Evolutionary conservation across 495 filamentous ascomycete genomes (phyloP), one percentile per base, ranked within the genome.

Genomic region (Ramalina intermedia): DNA sequence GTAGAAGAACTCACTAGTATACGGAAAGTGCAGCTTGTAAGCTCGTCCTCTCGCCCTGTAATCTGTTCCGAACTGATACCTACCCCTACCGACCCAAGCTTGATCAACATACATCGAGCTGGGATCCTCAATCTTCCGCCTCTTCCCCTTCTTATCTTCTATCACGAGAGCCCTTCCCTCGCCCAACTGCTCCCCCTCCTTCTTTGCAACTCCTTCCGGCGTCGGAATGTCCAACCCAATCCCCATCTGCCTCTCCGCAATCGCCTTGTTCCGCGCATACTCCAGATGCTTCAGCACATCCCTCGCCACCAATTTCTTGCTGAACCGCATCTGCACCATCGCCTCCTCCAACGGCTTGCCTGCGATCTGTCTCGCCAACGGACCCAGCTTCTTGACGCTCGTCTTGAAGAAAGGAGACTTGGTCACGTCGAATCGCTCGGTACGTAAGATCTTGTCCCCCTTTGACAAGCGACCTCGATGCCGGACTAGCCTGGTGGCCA

Each of bases 341-440:
- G 91, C 91, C 27, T 98, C 90, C 38, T 85, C 86, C 56, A 98
- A 70, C 24, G 79, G 81, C 79, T 95, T 96, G 37, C 91, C 91
- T 1, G 75, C 69, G 58, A 98, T 91, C 69, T 96, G 91, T 26
- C 79, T 74, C 33, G 88, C 84, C 47, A 98, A 64, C 16, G 79
- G 74, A 4, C 78, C 79, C 43, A 98, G 73, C 71, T 96, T 96
- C 78, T 96, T 96, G 44, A 84, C 64, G 13, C 76, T 82, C 0
- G 91, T 94, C 60, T 86, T 80, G 51, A 94, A 66, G 54, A 70
- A 71, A 18, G 79, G 72, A 43, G 77, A 83, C 58, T 77, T 79
- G 58, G 69, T 72, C 2, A 75, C 56, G 39, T 74, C 68, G 59
- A 81, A 68, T 50, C 85, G 73, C 70, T 98, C 91, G 21, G 84